Percentiles rank a stretch among this genome's conserved stretches.
Conservation (phyloP, 2,329 filamentous ascomycete species). For the Amauroascus niger region DNA sequence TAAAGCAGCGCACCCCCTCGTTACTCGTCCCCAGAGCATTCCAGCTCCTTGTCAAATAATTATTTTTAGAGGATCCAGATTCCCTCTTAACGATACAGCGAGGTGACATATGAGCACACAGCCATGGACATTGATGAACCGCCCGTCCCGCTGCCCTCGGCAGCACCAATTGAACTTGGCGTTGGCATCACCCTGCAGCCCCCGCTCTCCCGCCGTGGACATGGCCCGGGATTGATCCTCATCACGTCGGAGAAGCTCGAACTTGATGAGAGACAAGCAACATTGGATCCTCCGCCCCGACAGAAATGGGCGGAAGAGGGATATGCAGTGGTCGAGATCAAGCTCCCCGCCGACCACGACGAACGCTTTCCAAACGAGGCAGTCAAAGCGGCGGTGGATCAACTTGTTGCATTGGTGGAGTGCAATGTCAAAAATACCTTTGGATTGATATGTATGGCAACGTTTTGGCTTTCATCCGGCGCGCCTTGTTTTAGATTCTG, state of each 20-base stretch:
- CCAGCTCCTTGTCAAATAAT: no score
- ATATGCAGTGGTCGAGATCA: slow-evolving; percentile 51
- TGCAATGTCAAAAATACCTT: slow-evolving; percentile 22
- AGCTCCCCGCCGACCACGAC: slow-evolving; percentile 14
- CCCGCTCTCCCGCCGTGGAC: slow-evolving; percentile 42
- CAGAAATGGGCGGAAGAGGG: slow-evolving; percentile 65
- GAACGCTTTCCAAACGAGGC: slow-evolving; percentile 17
- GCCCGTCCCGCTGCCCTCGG: slow-evolving; percentile 33
- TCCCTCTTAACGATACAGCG: no score
- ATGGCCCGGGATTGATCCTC: slow-evolving; percentile 42
- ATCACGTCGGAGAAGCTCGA: slow-evolving; percentile 31
- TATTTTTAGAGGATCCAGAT: no score
- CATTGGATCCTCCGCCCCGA: slow-evolving; percentile 46
- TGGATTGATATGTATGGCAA: slow-evolving; percentile 27
- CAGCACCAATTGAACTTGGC: slow-evolving; percentile 16
- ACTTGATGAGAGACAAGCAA: slow-evolving; percentile 28
- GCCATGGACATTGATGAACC: slow-evolving; percentile 6
- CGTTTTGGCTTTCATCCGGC: neutral
- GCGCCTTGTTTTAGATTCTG: neutral
- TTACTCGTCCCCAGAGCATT: no score
- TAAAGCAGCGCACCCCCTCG: no score
- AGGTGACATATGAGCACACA: no score
- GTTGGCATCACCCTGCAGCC: slow-evolving; percentile 30
- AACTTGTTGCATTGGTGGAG: slow-evolving; percentile 18
- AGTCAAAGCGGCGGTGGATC: slow-evolving; percentile 20